Conservation (phyloP, 306 rosid genomes). For the Gastrolobium villosum region DNA sequence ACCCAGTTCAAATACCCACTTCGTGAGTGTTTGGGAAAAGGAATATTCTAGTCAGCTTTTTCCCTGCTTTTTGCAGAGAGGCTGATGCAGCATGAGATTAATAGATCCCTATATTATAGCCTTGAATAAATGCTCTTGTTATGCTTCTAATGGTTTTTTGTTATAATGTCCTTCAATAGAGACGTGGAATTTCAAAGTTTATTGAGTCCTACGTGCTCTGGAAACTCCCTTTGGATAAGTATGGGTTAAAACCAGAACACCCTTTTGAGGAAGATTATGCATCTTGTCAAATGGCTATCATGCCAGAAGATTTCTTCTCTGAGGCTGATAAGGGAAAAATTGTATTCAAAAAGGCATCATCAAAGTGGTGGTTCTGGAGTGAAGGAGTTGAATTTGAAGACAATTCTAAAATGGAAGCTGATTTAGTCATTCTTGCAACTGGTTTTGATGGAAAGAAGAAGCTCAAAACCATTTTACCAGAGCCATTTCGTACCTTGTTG, state of each 20-base stretch:
- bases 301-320: slow-evolving; percentile 70
- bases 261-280: slow-evolving; percentile 81
- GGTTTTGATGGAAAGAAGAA: slow-evolving; percentile 82
- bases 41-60: no score
- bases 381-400: slow-evolving; percentile 78
- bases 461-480: slow-evolving; percentile 64
- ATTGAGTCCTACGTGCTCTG: slow-evolving; percentile 68
- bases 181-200: slow-evolving; percentile 63
- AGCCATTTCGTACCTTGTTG: slow-evolving; percentile 67
- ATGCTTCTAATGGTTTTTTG: background rate
- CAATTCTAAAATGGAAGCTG: slow-evolving; percentile 66
- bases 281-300: slow-evolving; percentile 78
- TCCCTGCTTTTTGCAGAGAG: no score
- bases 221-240: slow-evolving; percentile 74
- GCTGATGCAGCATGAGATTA: no score
- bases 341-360: slow-evolving; percentile 66
- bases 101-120: background rate
- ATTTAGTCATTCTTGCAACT: slow-evolving; percentile 78
- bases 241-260: slow-evolving; percentile 76
- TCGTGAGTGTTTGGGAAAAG: no score
- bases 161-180: slow-evolving; percentile 49
- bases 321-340: slow-evolving; percentile 80
- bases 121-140: background rate
- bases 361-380: slow-evolving; percentile 68
- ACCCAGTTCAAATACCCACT: no score